Evolutionary conservation across 140 eudicot genomes (phyloP).

Genomic region (Bidens hawaiensis): DNA sequence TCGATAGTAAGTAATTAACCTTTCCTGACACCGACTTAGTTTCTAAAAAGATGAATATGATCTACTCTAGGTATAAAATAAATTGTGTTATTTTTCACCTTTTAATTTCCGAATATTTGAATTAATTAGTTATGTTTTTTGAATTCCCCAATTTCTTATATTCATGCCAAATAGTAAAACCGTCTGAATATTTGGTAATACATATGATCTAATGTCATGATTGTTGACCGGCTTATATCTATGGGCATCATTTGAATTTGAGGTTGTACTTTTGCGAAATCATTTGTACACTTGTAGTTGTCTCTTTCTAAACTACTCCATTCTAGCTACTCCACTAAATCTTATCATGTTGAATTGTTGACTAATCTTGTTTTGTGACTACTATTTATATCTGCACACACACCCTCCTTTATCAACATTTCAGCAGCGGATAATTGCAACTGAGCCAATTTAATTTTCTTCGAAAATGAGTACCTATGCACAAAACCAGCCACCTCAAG

Average conservation of each 20-base stretch:
- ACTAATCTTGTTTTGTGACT: not conserved
- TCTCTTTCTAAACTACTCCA: slow-evolving; percentile 31
- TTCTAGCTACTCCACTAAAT: slow-evolving; percentile 32
- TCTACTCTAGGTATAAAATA: too few relatives aligned
- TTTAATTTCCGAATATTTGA: too few relatives aligned
- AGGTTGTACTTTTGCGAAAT: slow-evolving; percentile 9
- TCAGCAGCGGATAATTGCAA: slow-evolving; percentile 3
- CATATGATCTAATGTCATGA: slow-evolving; percentile 18
- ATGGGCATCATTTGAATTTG: not conserved
- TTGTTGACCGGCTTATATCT: slow-evolving; percentile 21
- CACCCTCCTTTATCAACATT: not conserved
- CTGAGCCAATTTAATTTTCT: slow-evolving; percentile 1
- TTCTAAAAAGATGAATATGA: too few relatives aligned
- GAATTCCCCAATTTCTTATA: too few relatives aligned
- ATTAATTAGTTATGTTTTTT: too few relatives aligned
- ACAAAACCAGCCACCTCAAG: slow-evolving; percentile 30
- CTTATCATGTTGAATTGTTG: slow-evolving; percentile 13
- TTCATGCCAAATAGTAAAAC: not conserved
- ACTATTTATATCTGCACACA: slow-evolving; percentile 4
- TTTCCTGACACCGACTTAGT: too few relatives aligned
- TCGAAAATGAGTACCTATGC: slow-evolving; percentile 29
- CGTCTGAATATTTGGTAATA: not conserved
- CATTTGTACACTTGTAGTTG: not conserved
- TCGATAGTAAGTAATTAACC: too few relatives aligned
- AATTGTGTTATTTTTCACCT: too few relatives aligned